Evolutionary conservation across 2,329 filamentous ascomycete species (phyloP), one percentile per base, ranked within the genome.

Genomic region (Trichothecium sympodiale): DNA sequence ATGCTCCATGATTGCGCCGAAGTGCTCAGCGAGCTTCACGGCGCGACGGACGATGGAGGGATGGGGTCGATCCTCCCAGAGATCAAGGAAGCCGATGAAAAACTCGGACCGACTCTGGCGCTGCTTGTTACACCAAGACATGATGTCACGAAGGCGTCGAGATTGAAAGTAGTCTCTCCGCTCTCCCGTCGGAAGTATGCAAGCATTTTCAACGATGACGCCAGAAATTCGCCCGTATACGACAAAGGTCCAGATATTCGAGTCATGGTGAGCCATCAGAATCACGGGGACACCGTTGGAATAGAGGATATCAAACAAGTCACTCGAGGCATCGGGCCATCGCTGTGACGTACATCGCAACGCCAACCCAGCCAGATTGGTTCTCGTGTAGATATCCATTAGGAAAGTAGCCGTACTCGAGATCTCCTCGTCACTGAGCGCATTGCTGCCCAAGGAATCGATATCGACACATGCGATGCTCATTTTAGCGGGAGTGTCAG

Each of bases 111-210:
- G 41, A n/a, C 41, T 43, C 12, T 52, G 39, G 7, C 56, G 51
- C 40, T 56, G 48, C 29, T 47, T 43, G 25, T 39, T 46, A 27
- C 51, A 57, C 14, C 43, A 41, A 4, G 44, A 33, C 45, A 59
- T 52, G 27, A 48, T 39, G 2, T 48, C 42, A 14, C 60, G 53
- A 34, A 64, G 52, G 4, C 49, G 40, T 9, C 46, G 36, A 17
- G 61, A 56, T 33, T 60, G 56, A 42, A 65, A 66, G 43, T 60
- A 67, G 40, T 67, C 61, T 15, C 60, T 50, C 15, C 58, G 51
- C 31, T 59, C 48, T 4, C 63, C 63, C 33, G 59, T 53, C 5
- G 51, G 46, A 6, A 61, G 48, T 13, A 65, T 62, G 8, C 56
- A 57, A 6, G 55, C 61, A 41, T 64, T 65, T 36, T 60, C 53